phyloP scores from a whole-genome alignment of 2,329 filamentous ascomycete genomes.

The Camillea tinctor region DNA sequence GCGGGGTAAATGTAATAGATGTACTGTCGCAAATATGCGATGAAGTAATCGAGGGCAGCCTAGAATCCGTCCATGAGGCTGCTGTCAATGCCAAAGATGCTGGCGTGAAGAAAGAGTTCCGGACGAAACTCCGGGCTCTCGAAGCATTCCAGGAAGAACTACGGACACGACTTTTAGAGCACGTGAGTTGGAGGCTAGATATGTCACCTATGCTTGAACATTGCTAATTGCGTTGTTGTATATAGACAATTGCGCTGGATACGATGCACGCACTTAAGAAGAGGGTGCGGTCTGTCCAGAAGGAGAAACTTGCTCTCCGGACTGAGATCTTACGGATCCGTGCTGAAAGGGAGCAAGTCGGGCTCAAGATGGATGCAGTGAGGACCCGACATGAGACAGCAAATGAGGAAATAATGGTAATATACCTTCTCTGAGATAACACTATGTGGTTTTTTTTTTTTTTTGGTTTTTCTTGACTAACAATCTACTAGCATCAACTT shows the following conservation, averaged over 20 bases:
- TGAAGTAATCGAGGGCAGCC: slow-evolving; percentile 53
- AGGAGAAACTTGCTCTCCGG: slow-evolving; percentile 55
- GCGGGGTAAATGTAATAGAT: slow-evolving; percentile 61
- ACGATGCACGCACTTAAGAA: slow-evolving; percentile 57
- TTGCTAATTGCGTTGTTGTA: slow-evolving; percentile 5
- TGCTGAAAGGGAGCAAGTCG: slow-evolving; percentile 60
- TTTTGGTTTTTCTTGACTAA: slow-evolving; percentile 4
- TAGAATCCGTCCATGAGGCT: slow-evolving; percentile 48
- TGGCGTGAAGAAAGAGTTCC: slow-evolving; percentile 51
- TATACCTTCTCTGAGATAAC: slow-evolving; percentile 18
- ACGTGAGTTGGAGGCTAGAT: slow-evolving; percentile 46
- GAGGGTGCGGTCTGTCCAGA: slow-evolving; percentile 56
- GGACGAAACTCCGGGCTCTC: slow-evolving; percentile 55
- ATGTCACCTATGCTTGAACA: not conserved
- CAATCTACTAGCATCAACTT: slow-evolving; percentile 41
- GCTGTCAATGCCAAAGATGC: slow-evolving; percentile 42
- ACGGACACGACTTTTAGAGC: slow-evolving; percentile 53
- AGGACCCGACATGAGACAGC: slow-evolving; percentile 58
- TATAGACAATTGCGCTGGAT: slow-evolving; percentile 58
- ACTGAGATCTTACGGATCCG: slow-evolving; percentile 60
- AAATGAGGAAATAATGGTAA: slow-evolving; percentile 50
- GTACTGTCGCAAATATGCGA: slow-evolving; percentile 61
- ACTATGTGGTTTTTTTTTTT: not conserved
- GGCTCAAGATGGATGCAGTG: slow-evolving; percentile 62
- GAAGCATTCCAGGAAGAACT: slow-evolving; percentile 60